Conservation (phyloP, 768 basidiomycete species). For the Kwoniella dejecticola region DNA sequence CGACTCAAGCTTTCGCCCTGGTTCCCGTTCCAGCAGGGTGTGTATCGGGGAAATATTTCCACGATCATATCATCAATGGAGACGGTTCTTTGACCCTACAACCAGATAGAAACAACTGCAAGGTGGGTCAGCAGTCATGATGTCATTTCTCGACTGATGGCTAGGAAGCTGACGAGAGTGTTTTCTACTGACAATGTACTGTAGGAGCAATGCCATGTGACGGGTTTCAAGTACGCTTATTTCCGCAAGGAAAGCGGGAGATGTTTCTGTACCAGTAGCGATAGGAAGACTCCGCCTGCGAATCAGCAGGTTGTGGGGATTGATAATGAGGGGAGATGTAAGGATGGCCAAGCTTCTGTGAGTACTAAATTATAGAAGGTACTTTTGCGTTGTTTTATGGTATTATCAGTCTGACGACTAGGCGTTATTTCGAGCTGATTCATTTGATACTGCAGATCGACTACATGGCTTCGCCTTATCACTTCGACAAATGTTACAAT, state of each 20-base stretch:
- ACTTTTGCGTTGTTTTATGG: too few species aligned
- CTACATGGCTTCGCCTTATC: slow-evolving; percentile 1
- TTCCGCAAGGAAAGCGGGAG: slow-evolving; percentile 3
- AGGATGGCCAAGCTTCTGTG: slow-evolving; percentile 10
- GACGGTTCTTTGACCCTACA: slow-evolving; percentile 2
- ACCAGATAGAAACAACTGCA: slow-evolving; percentile 8
- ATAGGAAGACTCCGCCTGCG: slow-evolving; percentile 4
- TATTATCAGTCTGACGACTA: too few species aligned
- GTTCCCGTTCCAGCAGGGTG: slow-evolving; percentile 4
- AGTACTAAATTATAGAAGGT: not conserved
- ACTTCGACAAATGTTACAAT: slow-evolving; percentile 13
- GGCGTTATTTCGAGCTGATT: too few species aligned
- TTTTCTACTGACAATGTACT: too few species aligned
- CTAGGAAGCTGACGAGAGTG: too few species aligned
- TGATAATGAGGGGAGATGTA: slow-evolving; percentile 12
- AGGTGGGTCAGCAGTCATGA: too few species aligned
- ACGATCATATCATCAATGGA: slow-evolving; percentile 4
- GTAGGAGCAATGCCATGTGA: slow-evolving; percentile 17
- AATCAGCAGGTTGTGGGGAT: slow-evolving; percentile 5
- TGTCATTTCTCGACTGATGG: too few species aligned
- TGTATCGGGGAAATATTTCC: slow-evolving; percentile 10
- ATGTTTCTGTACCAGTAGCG: slow-evolving; percentile 13
- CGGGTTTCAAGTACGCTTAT: slow-evolving; percentile 16
- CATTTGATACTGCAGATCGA: slow-evolving; percentile 4
- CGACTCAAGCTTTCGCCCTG: not conserved